phyloP scores from a whole-genome alignment of 768 basidiomycete species.

The Exidia glandulosa region DNA sequence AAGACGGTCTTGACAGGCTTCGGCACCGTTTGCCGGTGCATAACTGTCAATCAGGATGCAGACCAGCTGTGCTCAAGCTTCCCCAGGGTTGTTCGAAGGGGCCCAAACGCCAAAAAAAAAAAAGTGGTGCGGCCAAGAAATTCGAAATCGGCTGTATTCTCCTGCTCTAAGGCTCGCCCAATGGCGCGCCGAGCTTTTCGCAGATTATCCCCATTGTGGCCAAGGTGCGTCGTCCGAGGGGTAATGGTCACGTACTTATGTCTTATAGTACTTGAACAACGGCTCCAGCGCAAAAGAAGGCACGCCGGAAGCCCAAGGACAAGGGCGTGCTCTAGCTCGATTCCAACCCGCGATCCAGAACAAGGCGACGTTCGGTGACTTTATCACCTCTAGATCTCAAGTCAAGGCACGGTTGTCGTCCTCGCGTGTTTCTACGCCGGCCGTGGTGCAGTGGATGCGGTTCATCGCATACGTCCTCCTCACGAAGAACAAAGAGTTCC shows the following conservation, averaged over 20 bases:
- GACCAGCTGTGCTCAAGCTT: too few relatives aligned
- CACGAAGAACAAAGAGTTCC: constrained; percentile 45
- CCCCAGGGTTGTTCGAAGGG: too few relatives aligned
- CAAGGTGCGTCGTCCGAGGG: constrained; percentile 22
- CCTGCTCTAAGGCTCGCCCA: constrained; percentile 72
- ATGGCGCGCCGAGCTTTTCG: constrained; percentile 56
- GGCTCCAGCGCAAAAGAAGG: constrained; percentile 72
- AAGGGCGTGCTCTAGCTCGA: constrained; percentile 76
- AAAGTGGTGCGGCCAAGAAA: too few relatives aligned
- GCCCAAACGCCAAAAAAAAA: too few relatives aligned
- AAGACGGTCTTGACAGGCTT: too few relatives aligned
- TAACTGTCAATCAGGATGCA: too few relatives aligned
- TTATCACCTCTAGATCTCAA: constrained; percentile 78
- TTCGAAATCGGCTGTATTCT: constrained; percentile 82
- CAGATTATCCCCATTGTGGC: constrained; percentile 66
- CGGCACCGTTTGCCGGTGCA: too few relatives aligned
- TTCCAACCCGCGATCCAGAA: constrained; percentile 67
- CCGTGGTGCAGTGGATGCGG: constrained; percentile 59
- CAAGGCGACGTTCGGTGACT: constrained; percentile 61
- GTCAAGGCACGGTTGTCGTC: constrained; percentile 53
- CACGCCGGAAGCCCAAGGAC: constrained; percentile 67
- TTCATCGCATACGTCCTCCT: constrained; percentile 86
- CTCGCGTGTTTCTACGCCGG: background rate
- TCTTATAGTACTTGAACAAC: constrained; percentile 1
- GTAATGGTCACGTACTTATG: background rate